These are phyloP conservation scores for Amylocystis lapponica DNA, from an alignment of 768 basidiomycete species.

Conservation along the genomic window DNA sequence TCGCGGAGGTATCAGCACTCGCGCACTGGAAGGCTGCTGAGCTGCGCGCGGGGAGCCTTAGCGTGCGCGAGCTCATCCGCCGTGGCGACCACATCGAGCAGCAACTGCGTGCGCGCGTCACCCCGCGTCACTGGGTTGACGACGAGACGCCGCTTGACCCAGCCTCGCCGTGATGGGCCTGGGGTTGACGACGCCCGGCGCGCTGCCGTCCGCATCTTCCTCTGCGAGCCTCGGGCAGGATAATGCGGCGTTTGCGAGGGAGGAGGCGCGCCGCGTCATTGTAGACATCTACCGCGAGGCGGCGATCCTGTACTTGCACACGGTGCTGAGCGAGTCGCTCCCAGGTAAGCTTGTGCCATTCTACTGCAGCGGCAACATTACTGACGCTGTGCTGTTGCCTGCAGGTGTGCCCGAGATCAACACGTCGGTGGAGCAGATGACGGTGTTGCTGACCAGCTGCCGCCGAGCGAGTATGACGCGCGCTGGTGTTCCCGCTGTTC, in stretches of 20 bases:
- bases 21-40: constrained; percentile 71
- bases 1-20: constrained; percentile 69
- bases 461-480: constrained; percentile 56
- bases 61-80: constrained; percentile 67
- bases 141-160: constrained; percentile 8
- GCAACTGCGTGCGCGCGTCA: constrained; percentile 43
- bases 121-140: constrained; percentile 8
- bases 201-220: constrained; percentile 8
- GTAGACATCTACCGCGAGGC: constrained; percentile 60
- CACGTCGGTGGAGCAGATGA: constrained; percentile 47
- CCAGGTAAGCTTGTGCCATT: constrained; percentile 47
- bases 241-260: constrained; percentile 8
- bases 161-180: constrained; percentile 5
- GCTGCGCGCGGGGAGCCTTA: constrained; percentile 57
- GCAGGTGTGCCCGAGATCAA: constrained; percentile 70
- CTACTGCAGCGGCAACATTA: no score
- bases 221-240: neutral
- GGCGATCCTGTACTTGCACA: constrained; percentile 63
- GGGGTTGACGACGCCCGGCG: constrained; percentile 9
- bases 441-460: constrained; percentile 50
- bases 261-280: constrained; percentile 44
- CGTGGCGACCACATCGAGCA: constrained; percentile 71
- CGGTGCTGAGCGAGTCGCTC: constrained; percentile 59
- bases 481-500: constrained; percentile 67
- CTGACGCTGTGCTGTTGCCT: no score